phyloP scores from a whole-genome alignment of 23 red algal species.

The Chondrus crispus region DNA sequence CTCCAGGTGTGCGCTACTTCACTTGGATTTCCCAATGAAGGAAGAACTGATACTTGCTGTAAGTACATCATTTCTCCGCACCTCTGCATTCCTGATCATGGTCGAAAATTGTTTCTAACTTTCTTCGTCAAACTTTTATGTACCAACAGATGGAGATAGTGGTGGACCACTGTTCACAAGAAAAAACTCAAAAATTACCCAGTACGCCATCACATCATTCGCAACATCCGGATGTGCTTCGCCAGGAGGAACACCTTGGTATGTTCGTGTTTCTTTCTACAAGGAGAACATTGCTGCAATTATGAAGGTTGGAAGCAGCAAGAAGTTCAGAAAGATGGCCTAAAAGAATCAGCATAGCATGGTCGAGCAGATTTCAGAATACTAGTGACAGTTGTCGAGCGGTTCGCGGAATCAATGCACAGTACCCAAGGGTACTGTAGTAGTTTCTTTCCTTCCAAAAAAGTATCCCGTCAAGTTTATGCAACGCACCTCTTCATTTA shows the following conservation, averaged over 20 bases:
- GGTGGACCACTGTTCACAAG: slow-evolving; percentile 33
- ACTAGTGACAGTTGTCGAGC: too few relatives aligned
- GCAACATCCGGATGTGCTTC: slow-evolving; percentile 6
- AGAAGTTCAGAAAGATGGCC: not conserved
- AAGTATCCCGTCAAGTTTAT: too few relatives aligned
- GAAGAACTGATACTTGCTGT: slow-evolving; percentile 53
- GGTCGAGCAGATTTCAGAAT: too few relatives aligned
- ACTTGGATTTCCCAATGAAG: slow-evolving; percentile 21
- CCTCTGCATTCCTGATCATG: not conserved
- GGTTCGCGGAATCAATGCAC: too few relatives aligned
- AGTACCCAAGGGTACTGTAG: too few relatives aligned
- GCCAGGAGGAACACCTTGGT: slow-evolving; percentile 31
- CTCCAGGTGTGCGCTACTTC: slow-evolving; percentile 32
- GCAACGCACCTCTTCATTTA: too few relatives aligned
- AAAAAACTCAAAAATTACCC: not conserved
- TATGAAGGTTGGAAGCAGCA: not conserved
- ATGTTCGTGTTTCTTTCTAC: slow-evolving; percentile 16
- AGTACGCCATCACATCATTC: slow-evolving; percentile 40
- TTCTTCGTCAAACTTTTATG: not conserved
- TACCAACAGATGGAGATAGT: slow-evolving; percentile 18
- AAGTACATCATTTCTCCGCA: not conserved
- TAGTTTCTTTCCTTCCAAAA: too few relatives aligned
- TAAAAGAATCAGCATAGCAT: too few relatives aligned
- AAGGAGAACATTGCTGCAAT: not conserved
- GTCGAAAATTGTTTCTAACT: not conserved